Evolutionary conservation across 805 yeast genomes (phyloP).

Genomic region (Starmera dryadoides): DNA sequence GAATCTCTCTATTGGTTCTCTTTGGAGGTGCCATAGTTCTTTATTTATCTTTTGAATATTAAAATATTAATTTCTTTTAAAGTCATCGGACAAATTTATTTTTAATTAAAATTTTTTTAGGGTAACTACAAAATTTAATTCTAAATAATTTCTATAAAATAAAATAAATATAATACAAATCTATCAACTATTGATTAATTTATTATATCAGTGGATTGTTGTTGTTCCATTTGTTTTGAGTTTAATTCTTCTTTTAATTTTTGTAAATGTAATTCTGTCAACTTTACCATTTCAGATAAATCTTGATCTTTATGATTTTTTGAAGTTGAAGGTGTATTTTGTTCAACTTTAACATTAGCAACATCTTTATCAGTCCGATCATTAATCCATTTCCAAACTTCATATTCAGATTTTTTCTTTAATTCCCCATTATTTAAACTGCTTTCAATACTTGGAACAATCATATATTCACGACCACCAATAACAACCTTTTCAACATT

Average conservation of each 20-base stretch:
- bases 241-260: conserved; percentile 6
- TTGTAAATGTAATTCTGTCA: conserved; percentile 14
- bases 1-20: conserved; percentile 67
- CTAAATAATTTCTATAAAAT: too few species aligned
- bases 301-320: conserved; percentile 16
- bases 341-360: background rate
- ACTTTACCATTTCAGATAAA: conserved; percentile 14
- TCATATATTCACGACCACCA: conserved; percentile 13
- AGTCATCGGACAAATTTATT: background rate
- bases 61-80: too few species aligned
- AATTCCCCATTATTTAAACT: conserved; percentile 1
- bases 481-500: conserved; percentile 13
- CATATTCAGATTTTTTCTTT: conserved; percentile 12
- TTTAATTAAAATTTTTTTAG: too few species aligned
- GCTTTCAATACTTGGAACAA: conserved; percentile 14
- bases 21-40: background rate
- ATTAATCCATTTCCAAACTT: conserved; percentile 23
- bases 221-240: background rate
- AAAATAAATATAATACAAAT: too few species aligned
- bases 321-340: background rate
- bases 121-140: too few species aligned
- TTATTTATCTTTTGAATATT: too few species aligned
- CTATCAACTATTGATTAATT: background rate
- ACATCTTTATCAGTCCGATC: background rate
- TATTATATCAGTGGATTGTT: background rate